These are phyloP conservation scores for Cordia subcordata DNA, from an alignment of 257 asterid genomes.

Conservation along the genomic window DNA sequence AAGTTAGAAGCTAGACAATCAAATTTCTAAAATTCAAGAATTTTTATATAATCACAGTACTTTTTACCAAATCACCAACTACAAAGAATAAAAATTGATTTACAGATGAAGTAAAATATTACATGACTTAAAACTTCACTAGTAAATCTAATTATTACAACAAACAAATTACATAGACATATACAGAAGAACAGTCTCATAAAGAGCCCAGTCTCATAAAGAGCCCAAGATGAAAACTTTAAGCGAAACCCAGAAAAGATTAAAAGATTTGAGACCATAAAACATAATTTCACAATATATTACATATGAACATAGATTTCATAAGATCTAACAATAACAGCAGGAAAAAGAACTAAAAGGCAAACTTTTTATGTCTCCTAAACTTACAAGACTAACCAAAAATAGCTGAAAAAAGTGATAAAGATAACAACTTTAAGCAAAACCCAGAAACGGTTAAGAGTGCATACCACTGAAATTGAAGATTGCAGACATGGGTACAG, in stretches of 20 bases:
- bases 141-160: no score
- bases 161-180: no score
- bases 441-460: slow-evolving; percentile 22
- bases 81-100: no score
- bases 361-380: background rate
- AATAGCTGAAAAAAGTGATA: background rate
- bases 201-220: background rate
- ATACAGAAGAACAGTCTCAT: no score
- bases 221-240: slow-evolving; percentile 8
- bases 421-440: slow-evolving; percentile 19
- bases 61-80: background rate
- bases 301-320: background rate
- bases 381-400: background rate
- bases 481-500: slow-evolving; percentile 64
- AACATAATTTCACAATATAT: background rate
- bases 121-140: no score
- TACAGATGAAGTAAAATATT: no score
- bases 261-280: background rate
- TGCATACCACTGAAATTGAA: slow-evolving; percentile 70
- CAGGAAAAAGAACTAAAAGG: background rate
- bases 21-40: background rate
- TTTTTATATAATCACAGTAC: background rate
- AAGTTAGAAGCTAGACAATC: background rate
- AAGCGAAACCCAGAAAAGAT: slow-evolving; percentile 1
- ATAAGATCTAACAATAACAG: background rate